Conservation (phyloP, 2,329 filamentous ascomycete species). For the Colletotrichum eleusines region DNA sequence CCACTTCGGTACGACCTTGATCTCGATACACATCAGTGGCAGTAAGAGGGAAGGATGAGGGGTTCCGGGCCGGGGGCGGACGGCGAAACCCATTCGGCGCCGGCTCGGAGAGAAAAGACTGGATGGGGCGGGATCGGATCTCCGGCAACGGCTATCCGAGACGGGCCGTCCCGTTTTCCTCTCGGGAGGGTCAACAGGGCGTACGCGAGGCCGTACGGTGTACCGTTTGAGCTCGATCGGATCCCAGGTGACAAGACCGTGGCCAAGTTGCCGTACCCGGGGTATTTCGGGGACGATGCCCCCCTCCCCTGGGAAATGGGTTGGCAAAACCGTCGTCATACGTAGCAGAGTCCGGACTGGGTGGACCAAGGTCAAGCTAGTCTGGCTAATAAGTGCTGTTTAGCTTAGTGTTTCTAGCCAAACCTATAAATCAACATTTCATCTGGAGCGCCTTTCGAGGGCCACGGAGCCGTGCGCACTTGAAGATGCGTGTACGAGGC, state of each 20-base stretch:
- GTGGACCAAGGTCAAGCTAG: no score
- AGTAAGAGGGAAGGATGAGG: slow-evolving; percentile 31
- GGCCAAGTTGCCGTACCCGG: slow-evolving; percentile 14
- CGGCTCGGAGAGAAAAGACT: slow-evolving; percentile 18
- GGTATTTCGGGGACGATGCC: background rate
- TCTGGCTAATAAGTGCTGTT: no score
- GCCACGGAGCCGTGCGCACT: no score
- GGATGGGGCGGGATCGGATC: slow-evolving; percentile 3
- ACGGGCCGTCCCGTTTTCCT: slow-evolving; percentile 7
- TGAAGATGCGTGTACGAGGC: no score
- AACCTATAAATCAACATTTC: no score
- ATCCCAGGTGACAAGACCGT: background rate
- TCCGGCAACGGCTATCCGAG: slow-evolving; percentile 21
- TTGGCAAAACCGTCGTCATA: background rate
- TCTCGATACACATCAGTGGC: slow-evolving; percentile 44
- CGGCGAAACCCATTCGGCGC: slow-evolving; percentile 22
- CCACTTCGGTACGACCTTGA: slow-evolving; percentile 44
- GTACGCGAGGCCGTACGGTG: background rate
- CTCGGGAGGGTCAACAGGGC: background rate
- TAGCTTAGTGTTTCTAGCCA: no score
- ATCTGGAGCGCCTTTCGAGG: no score
- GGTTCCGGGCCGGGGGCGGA: slow-evolving; percentile 15
- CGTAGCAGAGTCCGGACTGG: no score
- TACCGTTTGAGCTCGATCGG: background rate
- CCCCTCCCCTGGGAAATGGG: background rate